Evolutionary conservation across 2,329 filamentous ascomycete genomes (phyloP).

Genomic region (Fonsecaea erecta): DNA sequence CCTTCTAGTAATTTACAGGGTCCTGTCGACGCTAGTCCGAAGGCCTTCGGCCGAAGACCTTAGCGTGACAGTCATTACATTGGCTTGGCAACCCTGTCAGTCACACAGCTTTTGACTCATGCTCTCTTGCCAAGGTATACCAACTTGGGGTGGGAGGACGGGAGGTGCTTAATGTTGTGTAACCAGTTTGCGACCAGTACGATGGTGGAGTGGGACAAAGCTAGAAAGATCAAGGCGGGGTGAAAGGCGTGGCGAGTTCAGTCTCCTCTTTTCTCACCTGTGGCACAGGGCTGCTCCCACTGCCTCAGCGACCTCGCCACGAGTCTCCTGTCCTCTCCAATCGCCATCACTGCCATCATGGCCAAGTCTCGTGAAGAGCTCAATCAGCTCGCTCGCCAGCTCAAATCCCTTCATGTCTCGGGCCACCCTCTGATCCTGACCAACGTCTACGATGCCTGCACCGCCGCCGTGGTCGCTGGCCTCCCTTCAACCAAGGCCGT

Average conservation of each 20-base stretch:
- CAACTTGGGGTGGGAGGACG: no score
- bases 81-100: no score
- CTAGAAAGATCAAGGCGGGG: not conserved
- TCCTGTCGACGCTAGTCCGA: no score
- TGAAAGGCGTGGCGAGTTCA: not conserved
- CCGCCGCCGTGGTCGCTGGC: constrained; percentile 52
- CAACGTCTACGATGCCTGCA: constrained; percentile 61
- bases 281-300: no score
- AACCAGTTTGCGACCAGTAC: no score
- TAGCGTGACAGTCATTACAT: no score
- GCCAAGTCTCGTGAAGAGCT: not conserved
- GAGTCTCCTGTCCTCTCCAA: not conserved
- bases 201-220: not conserved
- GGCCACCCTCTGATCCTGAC: constrained; percentile 58
- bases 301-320: not conserved
- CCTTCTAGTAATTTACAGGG: no score
- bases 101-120: no score
- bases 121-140: no score
- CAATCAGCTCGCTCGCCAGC: constrained; percentile 37
- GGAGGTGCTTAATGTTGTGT: no score
- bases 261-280: no score
- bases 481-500: constrained; percentile 48
- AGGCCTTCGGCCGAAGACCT: no score
- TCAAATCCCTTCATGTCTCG: constrained; percentile 57
- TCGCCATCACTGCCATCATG: not conserved